Percentiles rank a stretch among this genome's conserved stretches.
Conservation (phyloP, 129 eudicot species). For the Erigeron canadensis region DNA sequence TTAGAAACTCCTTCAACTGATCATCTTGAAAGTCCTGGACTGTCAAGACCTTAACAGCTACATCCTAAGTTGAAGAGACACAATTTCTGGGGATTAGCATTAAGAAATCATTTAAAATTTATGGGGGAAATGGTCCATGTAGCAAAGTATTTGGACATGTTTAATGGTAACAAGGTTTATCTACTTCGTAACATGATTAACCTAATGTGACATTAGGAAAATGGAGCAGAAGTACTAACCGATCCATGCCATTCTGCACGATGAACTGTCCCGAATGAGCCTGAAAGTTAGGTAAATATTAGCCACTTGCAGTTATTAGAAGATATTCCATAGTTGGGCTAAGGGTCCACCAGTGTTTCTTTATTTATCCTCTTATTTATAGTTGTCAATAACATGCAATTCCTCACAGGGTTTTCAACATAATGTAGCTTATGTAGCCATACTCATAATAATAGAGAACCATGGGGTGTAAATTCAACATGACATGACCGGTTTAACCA, state of each 20-base stretch:
- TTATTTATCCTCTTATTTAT: too few species aligned
- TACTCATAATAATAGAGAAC: too few species aligned
- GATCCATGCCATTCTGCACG: slow-evolving; percentile 99
- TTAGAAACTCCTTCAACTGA: slow-evolving; percentile 79
- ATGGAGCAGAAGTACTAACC: slow-evolving; percentile 47
- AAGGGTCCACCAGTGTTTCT: too few species aligned
- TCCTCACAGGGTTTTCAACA: too few species aligned
- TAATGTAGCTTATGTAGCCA: too few species aligned
- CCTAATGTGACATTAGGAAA: not conserved
- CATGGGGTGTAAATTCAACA: too few species aligned
- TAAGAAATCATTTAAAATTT: too few species aligned
- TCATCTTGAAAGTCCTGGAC: slow-evolving; percentile 89
- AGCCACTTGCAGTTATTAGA: not conserved
- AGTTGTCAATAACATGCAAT: too few species aligned
- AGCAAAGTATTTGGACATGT: not conserved
- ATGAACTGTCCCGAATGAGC: slow-evolving; percentile 96
- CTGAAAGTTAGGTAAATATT: slow-evolving; percentile 35
- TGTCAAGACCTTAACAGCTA: slow-evolving; percentile 90
- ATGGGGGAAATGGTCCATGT: not conserved
- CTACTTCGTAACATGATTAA: not conserved
- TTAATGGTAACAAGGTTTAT: slow-evolving; percentile 2
- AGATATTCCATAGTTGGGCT: too few species aligned
- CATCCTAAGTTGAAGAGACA: slow-evolving; percentile 52
- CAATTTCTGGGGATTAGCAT: too few species aligned
- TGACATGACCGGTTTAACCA: too few species aligned